Evolutionary conservation across 345 rosid species (phyloP), one percentile per base, ranked within the genome.

Genomic region (Melaleuca alternifolia): DNA sequence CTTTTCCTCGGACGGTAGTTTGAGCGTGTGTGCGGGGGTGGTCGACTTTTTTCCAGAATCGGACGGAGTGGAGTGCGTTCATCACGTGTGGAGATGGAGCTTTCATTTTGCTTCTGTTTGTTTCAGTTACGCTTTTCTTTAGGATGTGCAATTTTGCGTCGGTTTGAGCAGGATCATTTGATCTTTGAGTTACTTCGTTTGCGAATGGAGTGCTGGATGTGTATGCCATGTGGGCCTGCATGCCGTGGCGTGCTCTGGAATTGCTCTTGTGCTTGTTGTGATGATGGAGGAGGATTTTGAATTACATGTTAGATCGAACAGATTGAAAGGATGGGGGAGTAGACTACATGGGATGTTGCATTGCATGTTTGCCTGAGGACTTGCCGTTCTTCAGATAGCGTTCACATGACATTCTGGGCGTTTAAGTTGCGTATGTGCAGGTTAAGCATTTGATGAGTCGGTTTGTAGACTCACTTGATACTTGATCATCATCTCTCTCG

Each of bases 371-470:
- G 79, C 46, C 48, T 18, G 79, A 37, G 2, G 79, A 16, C 48
- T 15, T 2, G 79, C 5, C 48, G 33, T 71, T 37, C 37, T 59
- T 59, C 71, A 0, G 9, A 59, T 7, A 0, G 65, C 33, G 65
- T 26, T 59, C 0, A 16, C 30, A 15, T 59, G 71, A 59, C n/a
- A n/a, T 59, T n/a, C 71, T 59, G 33, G 71, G 37, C 18, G 18
- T 30, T 6, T 59, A 12, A 59, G 71, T 59, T 2, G 6, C 33
- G 12, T 2, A 2, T 10, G 16, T n/a, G 18, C 33, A 4, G 0
- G 0, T 59, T n/a, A 59, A 59, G 37, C 10, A 0, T 13, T 59
- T 5, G n/a, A 59, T 0, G 0, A 59, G 7, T n/a, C 4, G 11
- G 65, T 59, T 59, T 13, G 71, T 59, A 59, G n/a, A 59, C n/a